phyloP scores from a whole-genome alignment of 257 asterid species.

The Handroanthus guayacan region DNA sequence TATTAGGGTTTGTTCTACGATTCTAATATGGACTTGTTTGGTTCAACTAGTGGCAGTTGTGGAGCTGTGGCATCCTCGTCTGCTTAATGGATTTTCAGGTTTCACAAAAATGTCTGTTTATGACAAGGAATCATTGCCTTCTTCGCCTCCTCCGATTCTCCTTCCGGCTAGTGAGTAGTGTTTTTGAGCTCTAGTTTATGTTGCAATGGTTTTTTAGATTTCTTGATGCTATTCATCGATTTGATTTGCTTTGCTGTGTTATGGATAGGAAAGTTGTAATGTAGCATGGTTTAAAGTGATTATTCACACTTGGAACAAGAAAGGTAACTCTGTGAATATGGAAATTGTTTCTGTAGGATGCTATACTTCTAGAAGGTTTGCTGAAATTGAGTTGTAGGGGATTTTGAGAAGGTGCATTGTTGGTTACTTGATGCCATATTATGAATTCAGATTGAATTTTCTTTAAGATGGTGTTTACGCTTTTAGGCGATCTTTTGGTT shows the following conservation, averaged over 20 bases:
- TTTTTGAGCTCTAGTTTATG: conserved; percentile 23
- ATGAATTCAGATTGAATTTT: not conserved
- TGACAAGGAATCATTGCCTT: conserved; percentile 44
- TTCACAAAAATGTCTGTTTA: conserved; percentile 41
- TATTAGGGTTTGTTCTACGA: conserved; percentile 66
- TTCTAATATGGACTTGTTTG: conserved; percentile 80
- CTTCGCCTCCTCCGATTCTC: conserved; percentile 47
- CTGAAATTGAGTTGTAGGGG: not conserved
- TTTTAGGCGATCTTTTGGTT: not conserved
- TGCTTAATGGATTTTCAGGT: conserved; percentile 49
- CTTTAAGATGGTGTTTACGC: not conserved
- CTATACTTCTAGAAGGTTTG: not conserved
- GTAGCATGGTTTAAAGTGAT: not conserved
- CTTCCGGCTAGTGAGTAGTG: conserved; percentile 57
- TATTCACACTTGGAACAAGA: not conserved
- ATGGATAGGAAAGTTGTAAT: not conserved
- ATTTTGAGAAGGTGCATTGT: conserved; percentile 22
- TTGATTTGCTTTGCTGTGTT: not conserved
- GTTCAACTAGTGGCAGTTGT: conserved; percentile 70
- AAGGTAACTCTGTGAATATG: not conserved
- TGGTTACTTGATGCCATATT: not conserved
- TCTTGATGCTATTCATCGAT: not conserved
- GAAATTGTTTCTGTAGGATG: not conserved
- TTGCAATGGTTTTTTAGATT: not conserved
- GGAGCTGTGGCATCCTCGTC: conserved; percentile 69